phyloP scores from a whole-genome alignment of 2,329 filamentous ascomycete species.

The Graphilbum sp. region DNA sequence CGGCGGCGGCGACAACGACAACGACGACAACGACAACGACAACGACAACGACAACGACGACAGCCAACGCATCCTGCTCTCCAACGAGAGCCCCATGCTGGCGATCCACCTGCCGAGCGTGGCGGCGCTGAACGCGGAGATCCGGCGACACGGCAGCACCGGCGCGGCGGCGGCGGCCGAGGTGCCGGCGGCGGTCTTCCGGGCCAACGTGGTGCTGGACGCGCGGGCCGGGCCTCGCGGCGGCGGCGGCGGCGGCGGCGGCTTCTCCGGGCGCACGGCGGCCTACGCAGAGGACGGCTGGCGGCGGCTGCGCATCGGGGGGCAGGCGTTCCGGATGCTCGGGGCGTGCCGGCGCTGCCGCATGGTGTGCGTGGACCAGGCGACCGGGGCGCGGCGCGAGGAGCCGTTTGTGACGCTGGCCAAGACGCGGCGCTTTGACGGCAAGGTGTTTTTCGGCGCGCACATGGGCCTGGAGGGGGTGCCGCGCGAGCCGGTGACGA shows the following conservation, averaged over 20 bases:
- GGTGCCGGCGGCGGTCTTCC: constrained; percentile 60
- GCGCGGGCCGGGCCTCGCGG: constrained; percentile 5
- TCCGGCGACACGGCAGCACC: constrained; percentile 24
- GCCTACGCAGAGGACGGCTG: constrained; percentile 76
- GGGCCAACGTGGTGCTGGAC: constrained; percentile 74
- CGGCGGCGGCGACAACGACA: constrained; percentile 1
- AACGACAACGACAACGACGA: not conserved
- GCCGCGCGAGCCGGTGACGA: constrained; percentile 16
- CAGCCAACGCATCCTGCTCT: constrained; percentile 52
- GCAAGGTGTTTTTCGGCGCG: constrained; percentile 78
- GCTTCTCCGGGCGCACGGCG: too few species aligned
- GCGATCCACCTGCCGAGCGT: constrained; percentile 69
- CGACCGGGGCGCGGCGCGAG: constrained; percentile 57
- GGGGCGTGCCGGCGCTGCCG: constrained; percentile 81
- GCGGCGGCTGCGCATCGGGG: constrained; percentile 50
- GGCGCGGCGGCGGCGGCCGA: constrained; percentile 17
- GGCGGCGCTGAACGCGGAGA: constrained; percentile 57
- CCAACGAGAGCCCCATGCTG: constrained; percentile 89
- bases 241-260: too few species aligned
- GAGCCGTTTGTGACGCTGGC: constrained; percentile 82
- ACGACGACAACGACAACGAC: not conserved
- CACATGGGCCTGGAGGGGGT: constrained; percentile 44
- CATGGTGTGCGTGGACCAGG: constrained; percentile 90
- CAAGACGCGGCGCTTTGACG: constrained; percentile 69
- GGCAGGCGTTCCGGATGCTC: constrained; percentile 50